Evolutionary conservation across 257 asterid species (phyloP).

Genomic region (Fraxinus americana): DNA sequence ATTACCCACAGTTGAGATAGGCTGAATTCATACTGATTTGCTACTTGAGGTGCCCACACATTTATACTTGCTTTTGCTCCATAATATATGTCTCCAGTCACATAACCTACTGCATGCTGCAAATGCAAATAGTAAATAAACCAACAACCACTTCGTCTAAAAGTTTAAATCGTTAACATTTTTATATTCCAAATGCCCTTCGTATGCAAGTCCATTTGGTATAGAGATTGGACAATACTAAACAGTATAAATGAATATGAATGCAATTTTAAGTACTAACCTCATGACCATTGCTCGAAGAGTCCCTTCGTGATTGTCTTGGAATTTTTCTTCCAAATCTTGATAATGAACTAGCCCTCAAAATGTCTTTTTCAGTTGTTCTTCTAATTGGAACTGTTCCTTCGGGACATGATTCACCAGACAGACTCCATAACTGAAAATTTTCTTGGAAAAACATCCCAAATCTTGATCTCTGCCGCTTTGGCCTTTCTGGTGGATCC

Average conservation of each 20-base stretch:
- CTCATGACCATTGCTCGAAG: conserved; percentile 85
- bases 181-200: background rate
- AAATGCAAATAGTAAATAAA: background rate
- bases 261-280: conserved; percentile 28
- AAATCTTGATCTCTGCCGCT: conserved; percentile 42
- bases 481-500: conserved; percentile 92
- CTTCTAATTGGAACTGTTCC: conserved; percentile 82
- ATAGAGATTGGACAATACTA: background rate
- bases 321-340: conserved; percentile 61
- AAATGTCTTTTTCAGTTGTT: conserved; percentile 64
- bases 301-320: conserved; percentile 55
- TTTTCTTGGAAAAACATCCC: conserved; percentile 44
- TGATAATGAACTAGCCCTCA: conserved; percentile 55
- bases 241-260: background rate
- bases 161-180: background rate
- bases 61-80: conserved; percentile 92
- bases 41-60: conserved; percentile 84
- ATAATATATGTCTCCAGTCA: conserved; percentile 69
- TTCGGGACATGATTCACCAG: conserved; percentile 76
- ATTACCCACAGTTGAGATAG: conserved; percentile 89
- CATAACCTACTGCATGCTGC: conserved; percentile 97
- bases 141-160: background rate
- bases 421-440: conserved; percentile 71
- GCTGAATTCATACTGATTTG: conserved; percentile 75
- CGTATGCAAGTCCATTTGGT: too few relatives aligned